phyloP scores from a whole-genome alignment of 768 basidiomycete genomes.

The Mrakia frigida region DNA sequence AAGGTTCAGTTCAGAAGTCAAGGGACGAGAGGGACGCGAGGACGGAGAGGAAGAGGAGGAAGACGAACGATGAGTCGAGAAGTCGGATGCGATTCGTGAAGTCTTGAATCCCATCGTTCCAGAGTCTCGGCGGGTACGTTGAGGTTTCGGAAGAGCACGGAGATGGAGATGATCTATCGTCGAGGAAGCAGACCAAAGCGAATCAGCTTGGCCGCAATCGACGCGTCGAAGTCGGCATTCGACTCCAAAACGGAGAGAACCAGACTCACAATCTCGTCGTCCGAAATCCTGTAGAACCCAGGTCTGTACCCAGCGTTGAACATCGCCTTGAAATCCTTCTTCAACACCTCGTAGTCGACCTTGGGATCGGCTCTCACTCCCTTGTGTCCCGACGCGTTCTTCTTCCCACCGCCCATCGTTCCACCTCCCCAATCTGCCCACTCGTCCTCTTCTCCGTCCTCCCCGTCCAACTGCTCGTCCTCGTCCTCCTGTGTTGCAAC shows the following conservation, averaged over 20 bases:
- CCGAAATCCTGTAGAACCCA: neutral
- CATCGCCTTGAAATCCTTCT: conserved; percentile 2
- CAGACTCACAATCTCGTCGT: conserved; percentile 6
- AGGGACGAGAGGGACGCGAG: neutral
- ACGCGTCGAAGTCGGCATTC: neutral
- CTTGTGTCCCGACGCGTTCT: neutral
- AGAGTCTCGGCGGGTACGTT: conserved; percentile 61
- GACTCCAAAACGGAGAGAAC: neutral
- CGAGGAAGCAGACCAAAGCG: neutral
- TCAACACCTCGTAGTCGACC: neutral
- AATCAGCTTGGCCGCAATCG: neutral
- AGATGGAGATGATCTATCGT: conserved; percentile 1
- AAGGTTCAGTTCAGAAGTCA: neutral
- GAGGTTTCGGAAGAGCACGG: conserved; percentile 51
- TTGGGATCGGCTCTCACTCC: neutral
- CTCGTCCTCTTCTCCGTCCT: neutral
- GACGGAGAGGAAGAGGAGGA: neutral
- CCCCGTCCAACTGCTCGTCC: neutral
- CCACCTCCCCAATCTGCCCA: neutral
- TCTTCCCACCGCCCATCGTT: neutral
- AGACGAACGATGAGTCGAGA: conserved; percentile 51
- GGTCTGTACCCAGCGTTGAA: neutral
- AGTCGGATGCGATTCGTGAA: conserved; percentile 50
- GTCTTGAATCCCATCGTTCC: conserved; percentile 66
- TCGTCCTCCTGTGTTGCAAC: neutral